phyloP scores from a whole-genome alignment of 2,329 filamentous ascomycete genomes.

The Aureobasidium subglaciale region DNA sequence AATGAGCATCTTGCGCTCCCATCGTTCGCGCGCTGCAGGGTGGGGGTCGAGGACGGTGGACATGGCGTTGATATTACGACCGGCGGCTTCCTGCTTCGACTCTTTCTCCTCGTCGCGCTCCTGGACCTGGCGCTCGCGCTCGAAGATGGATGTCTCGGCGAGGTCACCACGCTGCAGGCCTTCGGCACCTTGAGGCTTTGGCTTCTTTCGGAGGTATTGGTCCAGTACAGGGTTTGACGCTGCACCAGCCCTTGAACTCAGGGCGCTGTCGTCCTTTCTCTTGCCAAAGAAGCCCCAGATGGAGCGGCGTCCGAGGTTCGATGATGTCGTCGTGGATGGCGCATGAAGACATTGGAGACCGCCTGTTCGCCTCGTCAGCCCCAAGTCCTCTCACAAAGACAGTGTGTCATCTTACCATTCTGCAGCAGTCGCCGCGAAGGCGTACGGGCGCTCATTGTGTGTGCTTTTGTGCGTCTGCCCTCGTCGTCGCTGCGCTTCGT shows the following conservation, averaged over 20 bases:
- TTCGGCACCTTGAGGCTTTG: constrained; percentile 12
- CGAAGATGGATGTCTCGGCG: constrained; percentile 46
- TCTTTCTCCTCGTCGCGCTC: constrained; percentile 20
- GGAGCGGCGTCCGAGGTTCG: constrained; percentile 18
- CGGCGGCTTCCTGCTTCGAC: constrained; percentile 19
- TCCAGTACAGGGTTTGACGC: constrained; percentile 54
- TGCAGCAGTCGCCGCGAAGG: constrained; percentile 55
- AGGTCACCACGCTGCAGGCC: constrained; percentile 36
- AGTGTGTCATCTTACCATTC: constrained; percentile 45
- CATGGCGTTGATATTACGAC: constrained; percentile 47
- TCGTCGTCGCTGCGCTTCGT: neutral
- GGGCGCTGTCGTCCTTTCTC: constrained; percentile 16
- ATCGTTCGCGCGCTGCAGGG: constrained; percentile 62
- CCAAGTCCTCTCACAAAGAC: neutral
- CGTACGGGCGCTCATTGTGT: constrained; percentile 57
- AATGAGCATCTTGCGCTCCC: constrained; percentile 79
- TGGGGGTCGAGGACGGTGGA: constrained; percentile 65
- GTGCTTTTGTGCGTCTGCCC: constrained; percentile 1
- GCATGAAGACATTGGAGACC: constrained; percentile 18
- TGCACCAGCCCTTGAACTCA: neutral
- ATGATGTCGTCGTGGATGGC: constrained; percentile 14
- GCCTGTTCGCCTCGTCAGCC: constrained; percentile 9
- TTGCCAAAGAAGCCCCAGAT: constrained; percentile 19
- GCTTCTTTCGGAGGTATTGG: constrained; percentile 42
- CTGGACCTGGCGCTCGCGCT: constrained; percentile 30